phyloP scores from a whole-genome alignment of 768 basidiomycete genomes.

The Auriculariales sp. region DNA sequence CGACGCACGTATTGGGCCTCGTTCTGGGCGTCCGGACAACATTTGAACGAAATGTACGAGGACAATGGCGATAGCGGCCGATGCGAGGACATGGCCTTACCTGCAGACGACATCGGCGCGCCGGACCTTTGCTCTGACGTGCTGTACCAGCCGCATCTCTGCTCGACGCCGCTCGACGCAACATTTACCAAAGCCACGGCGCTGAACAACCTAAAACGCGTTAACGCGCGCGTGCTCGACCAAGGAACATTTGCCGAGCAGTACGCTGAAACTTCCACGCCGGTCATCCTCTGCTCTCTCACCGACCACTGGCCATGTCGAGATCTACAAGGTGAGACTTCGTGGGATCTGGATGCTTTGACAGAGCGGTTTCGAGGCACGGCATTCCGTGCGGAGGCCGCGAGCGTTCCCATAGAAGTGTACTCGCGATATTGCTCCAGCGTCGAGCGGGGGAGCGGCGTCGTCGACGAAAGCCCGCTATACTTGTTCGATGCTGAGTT shows the following conservation, averaged over 20 bases:
- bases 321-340: background rate
- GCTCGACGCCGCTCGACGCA: background rate
- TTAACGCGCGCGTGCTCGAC: background rate
- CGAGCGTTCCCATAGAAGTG: slow-evolving; percentile 7
- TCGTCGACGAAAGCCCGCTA: slow-evolving; percentile 13
- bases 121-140: slow-evolving; percentile 11
- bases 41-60: background rate
- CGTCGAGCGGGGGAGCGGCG: slow-evolving; percentile 2
- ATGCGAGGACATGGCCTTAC: background rate
- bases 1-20: slow-evolving; percentile 4
- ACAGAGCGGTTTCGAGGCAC: slow-evolving; percentile 8
- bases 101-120: slow-evolving; percentile 5
- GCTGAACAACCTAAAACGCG: background rate
- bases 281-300: slow-evolving; percentile 10
- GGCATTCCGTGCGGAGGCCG: slow-evolving; percentile 13
- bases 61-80: background rate
- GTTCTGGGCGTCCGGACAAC: background rate
- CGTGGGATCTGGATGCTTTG: slow-evolving; percentile 11
- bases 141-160: slow-evolving; percentile 10
- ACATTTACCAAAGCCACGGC: background rate
- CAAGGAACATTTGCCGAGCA: background rate
- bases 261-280: slow-evolving; percentile 4
- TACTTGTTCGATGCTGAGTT: slow-evolving; percentile 15
- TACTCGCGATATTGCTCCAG: slow-evolving; percentile 10
- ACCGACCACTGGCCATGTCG: slow-evolving; percentile 7